A percentile compares a stretch with the other conserved stretches of the same genome.
These are phyloP conservation scores for Xylaria sp. DNA, from an alignment of 2,329 filamentous ascomycete species.

Conservation along the genomic window DNA sequence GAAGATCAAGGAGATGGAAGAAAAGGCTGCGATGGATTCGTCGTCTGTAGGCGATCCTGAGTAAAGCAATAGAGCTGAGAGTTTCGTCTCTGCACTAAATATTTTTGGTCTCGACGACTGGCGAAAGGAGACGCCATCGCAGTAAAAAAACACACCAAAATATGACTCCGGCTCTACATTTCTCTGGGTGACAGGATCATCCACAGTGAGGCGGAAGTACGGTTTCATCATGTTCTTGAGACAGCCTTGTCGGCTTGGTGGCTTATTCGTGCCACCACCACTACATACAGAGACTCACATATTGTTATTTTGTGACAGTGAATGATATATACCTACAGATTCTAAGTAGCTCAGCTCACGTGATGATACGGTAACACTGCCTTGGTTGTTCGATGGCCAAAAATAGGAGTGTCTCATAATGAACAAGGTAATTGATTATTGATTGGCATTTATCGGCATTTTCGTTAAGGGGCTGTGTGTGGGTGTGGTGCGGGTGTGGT, in stretches of 20 bases:
- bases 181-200: neutral
- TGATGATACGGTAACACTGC: neutral
- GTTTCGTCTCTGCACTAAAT: conserved; percentile 9
- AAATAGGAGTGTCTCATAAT: neutral
- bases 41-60: conserved; percentile 54
- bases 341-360: neutral
- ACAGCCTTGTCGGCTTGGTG: neutral
- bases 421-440: no score
- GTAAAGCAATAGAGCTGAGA: conserved; percentile 41
- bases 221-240: neutral
- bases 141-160: conserved; percentile 11
- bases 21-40: conserved; percentile 56
- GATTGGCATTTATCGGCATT: neutral
- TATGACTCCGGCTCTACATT: neutral
- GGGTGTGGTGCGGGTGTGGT: no score
- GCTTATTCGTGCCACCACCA: neutral
- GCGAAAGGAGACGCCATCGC: neutral
- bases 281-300: no score
- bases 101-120: neutral
- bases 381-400: neutral
- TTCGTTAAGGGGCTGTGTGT: conserved; percentile 2
- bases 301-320: no score
- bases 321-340: no score
- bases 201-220: neutral
- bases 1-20: conserved; percentile 79